Conservation (phyloP, 192 early-diverging fungal genomes). For the Polychytrium aggregatum region DNA sequence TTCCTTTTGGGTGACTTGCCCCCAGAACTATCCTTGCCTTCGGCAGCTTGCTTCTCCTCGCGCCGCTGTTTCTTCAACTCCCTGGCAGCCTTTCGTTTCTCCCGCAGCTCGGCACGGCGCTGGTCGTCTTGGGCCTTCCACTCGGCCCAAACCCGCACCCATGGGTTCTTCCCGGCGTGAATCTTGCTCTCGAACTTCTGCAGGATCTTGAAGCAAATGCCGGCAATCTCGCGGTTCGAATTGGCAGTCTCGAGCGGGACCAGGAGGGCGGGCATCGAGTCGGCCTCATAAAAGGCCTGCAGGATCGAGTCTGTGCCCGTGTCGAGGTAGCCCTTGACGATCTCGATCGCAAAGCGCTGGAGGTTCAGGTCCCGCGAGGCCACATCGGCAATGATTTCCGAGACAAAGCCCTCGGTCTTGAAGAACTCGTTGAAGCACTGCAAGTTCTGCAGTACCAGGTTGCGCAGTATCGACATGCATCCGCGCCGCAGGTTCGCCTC, state of each 20-base stretch:
- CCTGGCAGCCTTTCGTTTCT: no score
- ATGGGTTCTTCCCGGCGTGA: conserved; percentile 2
- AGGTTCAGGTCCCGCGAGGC: conserved; percentile 1
- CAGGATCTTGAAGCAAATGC: conserved; percentile 1
- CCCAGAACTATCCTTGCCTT: no score
- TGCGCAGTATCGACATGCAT: conserved; percentile 7
- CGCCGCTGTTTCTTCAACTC: no score
- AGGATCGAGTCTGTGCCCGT: not conserved
- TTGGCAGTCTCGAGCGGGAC: conserved; percentile 4
- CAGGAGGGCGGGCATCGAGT: conserved; percentile 11
- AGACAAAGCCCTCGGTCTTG: conserved; percentile 4
- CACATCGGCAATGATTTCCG: conserved; percentile 9
- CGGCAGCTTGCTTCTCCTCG: no score
- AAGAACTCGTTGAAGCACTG: conserved; percentile 6
- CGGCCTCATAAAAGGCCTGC: conserved; percentile 3
- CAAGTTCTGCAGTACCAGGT: conserved; percentile 11
- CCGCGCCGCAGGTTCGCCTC: not conserved
- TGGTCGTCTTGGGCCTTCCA: conserved; percentile 11
- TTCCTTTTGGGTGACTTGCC: no score
- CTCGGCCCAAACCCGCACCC: conserved; percentile 7
- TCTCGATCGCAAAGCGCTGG: conserved; percentile 10
- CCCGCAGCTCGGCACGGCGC: not conserved
- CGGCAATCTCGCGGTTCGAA: conserved; percentile 1
- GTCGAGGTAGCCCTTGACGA: not conserved
- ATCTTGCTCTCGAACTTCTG: not conserved